Base-by-base conservation (phyloP, 208 protist species). In the Porcisia hertigi region DNA sequence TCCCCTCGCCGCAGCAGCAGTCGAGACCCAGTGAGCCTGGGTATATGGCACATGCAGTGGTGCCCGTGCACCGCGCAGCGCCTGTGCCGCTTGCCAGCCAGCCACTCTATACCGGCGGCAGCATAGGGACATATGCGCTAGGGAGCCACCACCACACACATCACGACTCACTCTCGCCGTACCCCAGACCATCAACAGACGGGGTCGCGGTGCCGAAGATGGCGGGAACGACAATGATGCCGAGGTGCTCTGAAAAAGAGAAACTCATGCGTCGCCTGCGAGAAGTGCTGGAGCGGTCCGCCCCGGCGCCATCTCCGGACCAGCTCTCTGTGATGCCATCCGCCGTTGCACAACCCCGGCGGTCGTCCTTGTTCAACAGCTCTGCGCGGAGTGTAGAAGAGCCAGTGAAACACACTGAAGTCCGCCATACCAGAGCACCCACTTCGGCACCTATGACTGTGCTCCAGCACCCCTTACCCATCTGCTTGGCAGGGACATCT, bases 241-340 rank as follows among this genome's bases (percentile, higher is more conserved):
- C 67, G 20, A 58, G 18, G 30, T 54, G 34, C n/a, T 23, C 52
- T 0, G 71, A 76, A 20, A 81, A 81, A 64, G 65, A 65, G n/a
- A 41, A 73, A 71, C 57, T 81, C 36, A 81, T 76, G 71, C 54
- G 71, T 30, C 77, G 77, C 11, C n/a, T 81, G 49, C 71, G 57
- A 45, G 57, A 30, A 25, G 69, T 81, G 25, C 66, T 81, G 25
- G 36, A 64, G 30, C 66, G 62, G 36, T 52, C 71, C 49, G 20
- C 59, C 34, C 63, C 62, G 49, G 57, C 18, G n/a, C 12, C 39
- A 16, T 66, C 71, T 20, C 36, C 77, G 18, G 60, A 43, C 25
- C 47, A 55, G 43, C 43, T 25, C 16, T 64, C 70, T 49, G 45
- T 58, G 3, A 5, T 71, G 47, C 57, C 70, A 58, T 70, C 69